Percentiles rank a stretch among this genome's conserved stretches.
Evolutionary conservation across 371 early-diverging fungal species (phyloP).

Genomic region (Smittium culicis): DNA sequence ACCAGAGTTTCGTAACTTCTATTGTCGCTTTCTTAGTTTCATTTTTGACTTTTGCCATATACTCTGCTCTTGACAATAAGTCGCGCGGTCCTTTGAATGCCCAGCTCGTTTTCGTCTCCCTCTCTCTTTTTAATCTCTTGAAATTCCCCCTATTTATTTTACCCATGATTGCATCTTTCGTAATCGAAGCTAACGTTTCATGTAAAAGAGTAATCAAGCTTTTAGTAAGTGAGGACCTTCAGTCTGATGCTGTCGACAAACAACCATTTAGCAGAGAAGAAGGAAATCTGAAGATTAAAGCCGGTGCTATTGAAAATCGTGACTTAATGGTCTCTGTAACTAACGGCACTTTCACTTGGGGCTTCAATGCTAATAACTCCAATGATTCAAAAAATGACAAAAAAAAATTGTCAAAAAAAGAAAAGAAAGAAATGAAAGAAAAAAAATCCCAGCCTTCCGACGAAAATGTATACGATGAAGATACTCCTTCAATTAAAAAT

Average conservation of each 20-base stretch:
- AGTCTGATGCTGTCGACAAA: slow-evolving; percentile 44
- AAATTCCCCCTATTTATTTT: slow-evolving; percentile 77
- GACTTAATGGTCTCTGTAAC: slow-evolving; percentile 22
- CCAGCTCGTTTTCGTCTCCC: slow-evolving; percentile 68
- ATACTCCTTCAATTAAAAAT: slow-evolving; percentile 30
- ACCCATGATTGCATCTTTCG: slow-evolving; percentile 51
- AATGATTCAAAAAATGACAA: not conserved
- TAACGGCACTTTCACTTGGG: slow-evolving; percentile 18
- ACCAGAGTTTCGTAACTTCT: slow-evolving; percentile 50
- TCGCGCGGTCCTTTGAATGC: slow-evolving; percentile 49
- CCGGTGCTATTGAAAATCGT: not conserved
- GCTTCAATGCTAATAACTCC: not conserved
- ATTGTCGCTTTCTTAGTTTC: slow-evolving; percentile 81
- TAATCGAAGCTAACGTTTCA: slow-evolving; percentile 77
- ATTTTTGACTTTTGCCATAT: slow-evolving; percentile 68
- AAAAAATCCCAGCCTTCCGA: not conserved
- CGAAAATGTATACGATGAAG: slow-evolving; percentile 1
- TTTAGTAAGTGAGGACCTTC: slow-evolving; percentile 59
- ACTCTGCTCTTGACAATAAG: slow-evolving; percentile 38
- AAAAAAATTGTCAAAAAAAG: not conserved
- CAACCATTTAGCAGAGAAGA: slow-evolving; percentile 20
- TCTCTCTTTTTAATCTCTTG: slow-evolving; percentile 85
- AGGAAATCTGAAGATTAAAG: not conserved
- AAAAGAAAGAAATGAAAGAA: slow-evolving; percentile 3
- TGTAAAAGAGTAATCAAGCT: slow-evolving; percentile 63